Percentiles rank a stretch among this genome's conserved stretches.
Conservation (phyloP, 371 early-diverging fungal species). For the Chytridium lagenaria region DNA sequence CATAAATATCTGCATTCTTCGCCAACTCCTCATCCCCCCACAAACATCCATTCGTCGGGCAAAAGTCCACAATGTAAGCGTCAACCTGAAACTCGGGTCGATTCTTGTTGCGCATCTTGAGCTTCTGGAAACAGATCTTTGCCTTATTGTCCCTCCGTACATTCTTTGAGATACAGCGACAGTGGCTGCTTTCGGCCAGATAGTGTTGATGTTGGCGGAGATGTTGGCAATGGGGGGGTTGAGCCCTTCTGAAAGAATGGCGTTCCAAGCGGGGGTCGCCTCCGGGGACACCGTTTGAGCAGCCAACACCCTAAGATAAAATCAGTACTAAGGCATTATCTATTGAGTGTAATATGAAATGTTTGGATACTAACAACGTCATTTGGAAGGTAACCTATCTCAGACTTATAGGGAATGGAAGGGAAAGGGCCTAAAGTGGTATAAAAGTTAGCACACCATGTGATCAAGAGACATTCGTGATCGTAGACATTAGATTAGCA, state of each 20-base stretch:
- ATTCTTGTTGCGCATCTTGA: constrained; percentile 22
- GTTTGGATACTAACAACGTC: background rate
- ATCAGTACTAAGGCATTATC: too few species aligned
- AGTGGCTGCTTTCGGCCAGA: constrained; percentile 23
- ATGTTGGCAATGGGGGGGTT: constrained; percentile 6
- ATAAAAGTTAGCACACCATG: background rate
- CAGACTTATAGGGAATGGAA: background rate
- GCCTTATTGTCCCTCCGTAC: constrained; percentile 29
- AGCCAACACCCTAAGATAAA: constrained; percentile 41
- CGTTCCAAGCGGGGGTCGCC: constrained; percentile 41
- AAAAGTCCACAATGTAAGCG: constrained; percentile 38
- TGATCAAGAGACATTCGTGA: background rate
- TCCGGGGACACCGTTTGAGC: constrained; percentile 36
- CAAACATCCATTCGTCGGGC: constrained; percentile 34
- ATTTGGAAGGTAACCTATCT: background rate
- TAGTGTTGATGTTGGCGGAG: background rate
- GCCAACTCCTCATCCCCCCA: constrained; percentile 27
- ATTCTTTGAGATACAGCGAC: constrained; percentile 29
- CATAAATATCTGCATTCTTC: constrained; percentile 43
- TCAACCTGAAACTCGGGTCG: constrained; percentile 11
- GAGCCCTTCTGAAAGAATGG: constrained; percentile 26
- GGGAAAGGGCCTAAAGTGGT: constrained; percentile 6
- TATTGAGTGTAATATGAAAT: background rate
- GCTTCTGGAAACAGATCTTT: constrained; percentile 18
- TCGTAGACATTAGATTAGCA: background rate